Evolutionary conservation across 257 asterid genomes (phyloP), one percentile per base, ranked within the genome.

Genomic region (Nicotiana attenuata): DNA sequence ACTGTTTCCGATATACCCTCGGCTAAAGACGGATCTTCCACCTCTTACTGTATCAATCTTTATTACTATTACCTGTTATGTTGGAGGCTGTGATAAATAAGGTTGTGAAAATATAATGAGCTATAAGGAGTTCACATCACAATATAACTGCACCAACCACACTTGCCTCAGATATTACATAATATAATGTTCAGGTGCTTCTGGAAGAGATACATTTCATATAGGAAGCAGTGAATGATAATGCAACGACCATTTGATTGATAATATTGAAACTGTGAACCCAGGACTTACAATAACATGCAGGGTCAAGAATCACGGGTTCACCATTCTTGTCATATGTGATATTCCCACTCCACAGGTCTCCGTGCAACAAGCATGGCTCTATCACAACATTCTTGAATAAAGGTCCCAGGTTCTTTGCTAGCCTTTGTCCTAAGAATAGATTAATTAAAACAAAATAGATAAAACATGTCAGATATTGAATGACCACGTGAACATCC

Each of bases 331-430:
- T 92, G 90, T 94, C 98, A 47, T 91, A 91, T 83, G 91, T 87
- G 83, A 96, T 91, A 82, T 96, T 96, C 69, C 99, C 99, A 83
- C 99, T 96, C 99, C 99, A 96, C 68, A 96, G 87, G 89, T 96
- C 99, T 67, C 99, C 99, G 59, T 96, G 99, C 80, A 96, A 81
- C 87, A 96, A 84, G 92, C 99, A 92, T 82, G 99, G 97, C 90
- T 92, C 95, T 75, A 92, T 57, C 19, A 87, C 86, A 65, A 88
- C 91, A 84, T 92, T 91, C 71, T 92, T 87, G 78, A 96, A 94
- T 19, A 96, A 88, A 81, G 94, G 94, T 52, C 89, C 87, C 89
- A 96, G 89, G 88, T 90, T 94, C 90, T 93, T 94, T 81, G 93
- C 90, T 28, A 96, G 94, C 88, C 96, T 91, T 89, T 86, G 90